Evolutionary conservation across 2,329 filamentous ascomycete species (phyloP), one percentile per base, ranked within the genome.

Genomic region (Fusarium xylarioides): DNA sequence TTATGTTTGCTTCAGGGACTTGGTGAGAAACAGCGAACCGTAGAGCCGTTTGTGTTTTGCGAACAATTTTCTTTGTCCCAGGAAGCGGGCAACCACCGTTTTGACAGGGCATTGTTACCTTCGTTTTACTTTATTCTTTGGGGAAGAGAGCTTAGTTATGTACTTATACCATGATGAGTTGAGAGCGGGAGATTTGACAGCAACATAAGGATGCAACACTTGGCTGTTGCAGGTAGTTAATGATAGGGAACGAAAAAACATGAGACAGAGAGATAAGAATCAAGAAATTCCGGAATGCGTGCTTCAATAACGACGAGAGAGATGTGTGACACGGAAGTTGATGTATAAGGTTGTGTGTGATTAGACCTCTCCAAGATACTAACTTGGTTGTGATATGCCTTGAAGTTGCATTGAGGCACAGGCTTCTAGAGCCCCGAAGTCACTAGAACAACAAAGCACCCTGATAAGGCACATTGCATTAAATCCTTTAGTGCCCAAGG

Each of bases 81-180:
- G 68, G 32, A 63, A 64, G 61, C 54, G 62, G 71, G 46, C 43
- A 58, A 64, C 61, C 61, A 61, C 60, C 65, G 70, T 23, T 53
- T 62, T 61, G 57, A 47, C 56, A 62, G 55, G 69, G 56, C 37
- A 55, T 54, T 35, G 56, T 57, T 66, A 56, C 62, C 55, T 66
- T 66, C 30, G 54, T 53, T 61, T 65, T 38, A 23, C 58, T 68
- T 64, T 62, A 55, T 56, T 54, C 16, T 52, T 66, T 66, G 38
- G 52, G 53, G 47, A 63, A 58, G 55, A 67, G 46, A 37, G 56
- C 56, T 54, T 46, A 53, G 59, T 70, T 73, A 42, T 71, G 56
- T 74, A 66, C 66, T 30, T 67, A 66, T 74, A 76, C 60, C 67
- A 73, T 65, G 66, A 74, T 70, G 58, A 67, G 38, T 55, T 52